These are phyloP conservation scores for Dendrocalamus sinicus DNA, from an alignment of 176 grass and related monocot genomes.

Conservation along the genomic window DNA sequence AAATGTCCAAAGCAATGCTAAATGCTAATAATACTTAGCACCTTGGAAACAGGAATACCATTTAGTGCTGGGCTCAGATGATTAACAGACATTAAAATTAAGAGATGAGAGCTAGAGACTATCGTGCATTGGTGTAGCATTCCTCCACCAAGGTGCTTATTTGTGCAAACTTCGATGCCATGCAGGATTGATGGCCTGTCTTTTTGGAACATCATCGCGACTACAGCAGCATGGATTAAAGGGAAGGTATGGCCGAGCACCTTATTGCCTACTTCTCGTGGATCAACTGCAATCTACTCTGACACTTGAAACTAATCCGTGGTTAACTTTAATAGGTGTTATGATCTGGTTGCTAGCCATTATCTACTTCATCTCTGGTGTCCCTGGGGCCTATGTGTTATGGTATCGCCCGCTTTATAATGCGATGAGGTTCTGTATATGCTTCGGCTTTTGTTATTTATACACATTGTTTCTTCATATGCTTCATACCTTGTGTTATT, in stretches of 20 bases:
- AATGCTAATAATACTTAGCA: conserved; percentile 17
- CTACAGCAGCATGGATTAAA: conserved; percentile 93
- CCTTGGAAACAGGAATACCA: conserved; percentile 8
- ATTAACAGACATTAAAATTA: conserved; percentile 2
- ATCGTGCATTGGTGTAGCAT: conserved; percentile 19
- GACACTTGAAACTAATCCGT: conserved; percentile 27
- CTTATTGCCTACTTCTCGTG: not conserved
- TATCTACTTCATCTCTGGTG: conserved; percentile 95
- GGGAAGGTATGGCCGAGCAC: conserved; percentile 62
- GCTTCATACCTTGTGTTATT: conserved; percentile 17
- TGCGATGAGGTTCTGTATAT: conserved; percentile 74
- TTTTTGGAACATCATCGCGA: conserved; percentile 91
- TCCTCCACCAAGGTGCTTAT: conserved; percentile 26
- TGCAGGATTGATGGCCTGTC: conserved; percentile 81
- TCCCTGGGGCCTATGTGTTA: conserved; percentile 83
- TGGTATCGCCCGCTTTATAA: conserved; percentile 98
- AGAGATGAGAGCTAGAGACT: not conserved
- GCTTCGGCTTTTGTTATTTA: conserved; percentile 27
- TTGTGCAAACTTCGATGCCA: conserved; percentile 31
- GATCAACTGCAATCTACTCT: not conserved
- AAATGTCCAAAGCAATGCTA: not conserved
- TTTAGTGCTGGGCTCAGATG: conserved; percentile 27
- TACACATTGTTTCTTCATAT: conserved; percentile 28
- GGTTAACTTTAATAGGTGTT: conserved; percentile 60
- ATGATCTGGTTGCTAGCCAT: conserved; percentile 95